Conservation (phyloP, 257 asterid species). For the Primulina huaijiensis region DNA sequence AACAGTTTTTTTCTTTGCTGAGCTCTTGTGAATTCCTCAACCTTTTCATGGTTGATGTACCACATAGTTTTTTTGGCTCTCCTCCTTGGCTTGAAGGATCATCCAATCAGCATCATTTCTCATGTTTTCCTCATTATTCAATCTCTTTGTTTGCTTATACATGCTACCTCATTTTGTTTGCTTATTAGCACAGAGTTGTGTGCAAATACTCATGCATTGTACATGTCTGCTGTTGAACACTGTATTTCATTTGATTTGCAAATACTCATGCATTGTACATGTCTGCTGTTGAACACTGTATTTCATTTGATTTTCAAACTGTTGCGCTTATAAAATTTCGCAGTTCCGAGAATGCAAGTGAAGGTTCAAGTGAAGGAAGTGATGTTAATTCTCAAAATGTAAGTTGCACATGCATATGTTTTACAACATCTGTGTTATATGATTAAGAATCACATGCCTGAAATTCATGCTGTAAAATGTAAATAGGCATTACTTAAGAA, state of each 20-base stretch:
- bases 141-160: conserved; percentile 14
- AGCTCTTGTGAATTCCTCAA: background rate
- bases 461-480: background rate
- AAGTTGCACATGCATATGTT: background rate
- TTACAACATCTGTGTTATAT: conserved; percentile 7
- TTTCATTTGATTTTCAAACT: background rate
- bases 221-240: background rate
- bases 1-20: background rate
- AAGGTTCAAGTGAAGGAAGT: background rate
- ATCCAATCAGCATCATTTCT: conserved; percentile 12
- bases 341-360: background rate
- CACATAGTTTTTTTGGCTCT: background rate
- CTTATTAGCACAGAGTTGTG: conserved; percentile 2
- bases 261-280: background rate
- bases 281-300: background rate
- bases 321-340: background rate
- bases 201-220: background rate
- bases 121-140: conserved; percentile 5
- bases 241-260: background rate
- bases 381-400: background rate
- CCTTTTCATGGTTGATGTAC: conserved; percentile 3
- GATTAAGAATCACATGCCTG: background rate
- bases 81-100: background rate
- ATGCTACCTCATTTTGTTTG: background rate
- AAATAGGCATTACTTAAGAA: background rate